A percentile compares a stretch with the other conserved stretches of the same genome.
Evolutionary conservation across 805 yeast species (phyloP).

Genomic region (Metschnikowia cerradonensis): DNA sequence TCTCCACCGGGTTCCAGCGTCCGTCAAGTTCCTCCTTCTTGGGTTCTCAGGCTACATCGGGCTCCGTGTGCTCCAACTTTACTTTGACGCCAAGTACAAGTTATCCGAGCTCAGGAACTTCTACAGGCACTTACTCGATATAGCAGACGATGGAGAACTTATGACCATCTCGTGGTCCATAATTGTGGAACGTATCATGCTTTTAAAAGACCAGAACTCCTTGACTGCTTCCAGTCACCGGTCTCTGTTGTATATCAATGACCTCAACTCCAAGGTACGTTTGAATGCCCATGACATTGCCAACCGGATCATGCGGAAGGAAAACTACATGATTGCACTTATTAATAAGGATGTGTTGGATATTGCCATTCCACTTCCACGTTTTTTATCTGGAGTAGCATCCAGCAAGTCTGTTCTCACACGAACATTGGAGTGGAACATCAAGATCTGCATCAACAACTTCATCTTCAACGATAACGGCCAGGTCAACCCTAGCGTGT

Average conservation of each 20-base stretch:
- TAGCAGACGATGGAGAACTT: conserved; percentile 69
- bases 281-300: conserved; percentile 93
- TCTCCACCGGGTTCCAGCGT: conserved; percentile 35
- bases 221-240: conserved; percentile 41
- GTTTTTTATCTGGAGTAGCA: conserved; percentile 15
- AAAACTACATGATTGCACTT: conserved; percentile 87
- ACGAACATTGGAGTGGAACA: conserved; percentile 90
- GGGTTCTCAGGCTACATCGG: conserved; percentile 52
- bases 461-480: conserved; percentile 82
- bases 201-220: conserved; percentile 76
- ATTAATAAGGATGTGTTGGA: conserved; percentile 75
- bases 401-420: conserved; percentile 51
- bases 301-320: conserved; percentile 92
- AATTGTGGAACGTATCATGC: conserved; percentile 71
- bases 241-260: conserved; percentile 35
- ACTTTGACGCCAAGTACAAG: conserved; percentile 56
- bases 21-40: conserved; percentile 59
- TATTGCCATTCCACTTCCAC: conserved; percentile 41
- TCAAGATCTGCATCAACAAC: conserved; percentile 82
- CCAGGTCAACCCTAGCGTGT: conserved; percentile 65
- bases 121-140: conserved; percentile 64
- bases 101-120: conserved; percentile 73
- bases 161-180: conserved; percentile 93
- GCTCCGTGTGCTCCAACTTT: conserved; percentile 51
- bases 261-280: conserved; percentile 65